phyloP scores from a whole-genome alignment of 169 alveolate species.

The Condylostoma magnum region DNA sequence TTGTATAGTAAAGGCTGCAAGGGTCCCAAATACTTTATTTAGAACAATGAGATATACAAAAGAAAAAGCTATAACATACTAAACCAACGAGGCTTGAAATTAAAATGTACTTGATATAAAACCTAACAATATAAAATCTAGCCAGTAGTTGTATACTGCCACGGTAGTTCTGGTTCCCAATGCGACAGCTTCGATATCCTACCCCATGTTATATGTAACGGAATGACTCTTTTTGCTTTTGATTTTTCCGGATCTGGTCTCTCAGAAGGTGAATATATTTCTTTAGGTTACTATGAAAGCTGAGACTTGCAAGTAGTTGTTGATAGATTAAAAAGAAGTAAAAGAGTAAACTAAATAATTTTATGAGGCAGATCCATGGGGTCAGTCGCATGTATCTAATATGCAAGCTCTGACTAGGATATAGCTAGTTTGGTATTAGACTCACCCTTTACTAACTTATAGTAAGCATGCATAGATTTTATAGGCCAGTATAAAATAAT shows the following conservation, averaged over 20 bases:
- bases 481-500: background rate
- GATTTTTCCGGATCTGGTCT: constrained; percentile 83
- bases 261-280: constrained; percentile 77
- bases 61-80: too few species aligned
- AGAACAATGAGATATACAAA: too few species aligned
- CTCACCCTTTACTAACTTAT: constrained; percentile 18
- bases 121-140: too few species aligned
- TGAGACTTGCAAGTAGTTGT: constrained; percentile 64
- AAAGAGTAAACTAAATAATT: constrained; percentile 53
- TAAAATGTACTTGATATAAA: too few species aligned
- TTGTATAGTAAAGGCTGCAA: too few species aligned
- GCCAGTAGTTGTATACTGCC: constrained; percentile 31
- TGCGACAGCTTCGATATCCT: constrained; percentile 17
- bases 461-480: background rate
- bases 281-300: constrained; percentile 79
- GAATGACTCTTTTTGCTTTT: constrained; percentile 49
- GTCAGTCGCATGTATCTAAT: constrained; percentile 53
- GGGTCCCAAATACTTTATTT: too few species aligned
- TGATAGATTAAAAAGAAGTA: constrained; percentile 41
- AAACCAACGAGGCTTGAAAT: too few species aligned
- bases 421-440: constrained; percentile 1
- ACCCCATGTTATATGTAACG: background rate
- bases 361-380: constrained; percentile 84
- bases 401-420: constrained; percentile 8
- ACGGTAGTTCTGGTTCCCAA: constrained; percentile 31